Evolutionary conservation across 768 basidiomycete genomes (phyloP), one percentile per base, ranked within the genome.

Genomic region (Calocybe indica): DNA sequence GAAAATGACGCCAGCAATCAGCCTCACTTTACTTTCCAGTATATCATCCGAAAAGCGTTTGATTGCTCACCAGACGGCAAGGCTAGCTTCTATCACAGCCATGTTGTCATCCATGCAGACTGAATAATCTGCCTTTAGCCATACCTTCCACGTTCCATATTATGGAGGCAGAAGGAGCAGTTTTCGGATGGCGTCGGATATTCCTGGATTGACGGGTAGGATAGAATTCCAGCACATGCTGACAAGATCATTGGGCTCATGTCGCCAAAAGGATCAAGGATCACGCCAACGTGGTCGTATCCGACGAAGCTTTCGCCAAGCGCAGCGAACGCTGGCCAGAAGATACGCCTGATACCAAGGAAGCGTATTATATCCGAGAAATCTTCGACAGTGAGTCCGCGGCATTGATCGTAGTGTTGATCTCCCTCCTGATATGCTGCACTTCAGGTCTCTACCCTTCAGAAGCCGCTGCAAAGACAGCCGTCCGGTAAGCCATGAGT

Each of bases 151-250:
- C 77, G 77, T 48, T 90, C 88, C 11, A 97, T 99, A 58, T 75
- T 99, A 37, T 99, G 96, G 96, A 79, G 96, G 48, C 96, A 99
- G 65, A 99, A 99, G 65, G 96, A 99, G 68, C 94, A 98, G 59
- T 99, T 99, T 72, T 97, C 94, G 1, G 96, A 99, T 59, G 96
- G 96, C 46, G 93, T 96, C 46, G 94, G 95, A 31, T 97, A 96
- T 68, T 94, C 92, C 31, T 97, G 95, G 94, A 98, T 98, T 60
- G 94, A 98, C 58, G 92, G 93, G 88, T 88, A 58, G 37, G 77
- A 22, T 22, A 54, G 31, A 38, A 30, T 45, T 28, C 50, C 13
- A 33, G n/a, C 9, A 7, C 30, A 6, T n/a, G 7, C 22, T 38
- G 29, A 6, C 32, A 22, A 22, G 13, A 12, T 41, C 8, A 48